phyloP scores from a whole-genome alignment of 148 eudicot genomes.

The Vaccinium corymbosum region DNA sequence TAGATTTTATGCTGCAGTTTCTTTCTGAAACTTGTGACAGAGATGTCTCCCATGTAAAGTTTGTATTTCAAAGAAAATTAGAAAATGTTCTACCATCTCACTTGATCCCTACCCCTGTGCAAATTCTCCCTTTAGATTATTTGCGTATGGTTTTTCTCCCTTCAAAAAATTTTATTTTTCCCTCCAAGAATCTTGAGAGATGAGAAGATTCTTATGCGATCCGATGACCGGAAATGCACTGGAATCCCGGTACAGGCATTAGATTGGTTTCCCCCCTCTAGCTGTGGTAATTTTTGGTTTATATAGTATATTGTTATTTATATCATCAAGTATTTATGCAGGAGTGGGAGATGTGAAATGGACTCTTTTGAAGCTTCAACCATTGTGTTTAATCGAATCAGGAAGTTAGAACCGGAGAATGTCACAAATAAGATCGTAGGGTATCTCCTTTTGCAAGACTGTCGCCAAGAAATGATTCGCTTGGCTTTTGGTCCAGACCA shows the following conservation, averaged over 20 bases:
- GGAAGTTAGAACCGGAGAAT: slow-evolving; percentile 59
- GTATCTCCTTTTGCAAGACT: slow-evolving; percentile 45
- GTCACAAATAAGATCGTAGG: slow-evolving; percentile 55
- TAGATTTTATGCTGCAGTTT: not conserved
- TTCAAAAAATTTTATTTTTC: no score
- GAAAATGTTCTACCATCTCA: not conserved
- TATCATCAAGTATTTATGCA: slow-evolving; percentile 22
- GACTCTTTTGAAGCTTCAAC: slow-evolving; percentile 51
- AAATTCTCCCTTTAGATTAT: not conserved
- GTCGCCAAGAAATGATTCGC: slow-evolving; percentile 54
- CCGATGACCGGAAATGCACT: not conserved
- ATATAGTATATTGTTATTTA: not conserved
- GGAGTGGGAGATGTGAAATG: slow-evolving; percentile 38
- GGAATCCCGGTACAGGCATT: no score
- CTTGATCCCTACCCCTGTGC: not conserved
- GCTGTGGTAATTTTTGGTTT: not conserved
- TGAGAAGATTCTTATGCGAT: not conserved
- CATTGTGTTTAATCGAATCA: slow-evolving; percentile 40
- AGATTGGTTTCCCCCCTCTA: not conserved
- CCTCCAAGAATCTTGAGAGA: not conserved
- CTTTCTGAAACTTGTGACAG: slow-evolving; percentile 1
- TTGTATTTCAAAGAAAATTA: not conserved
- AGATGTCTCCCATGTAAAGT: not conserved
- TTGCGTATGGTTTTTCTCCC: not conserved
- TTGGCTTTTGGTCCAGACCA: slow-evolving; percentile 62